Evolutionary conservation across 2,329 filamentous ascomycete species (phyloP), one percentile per base, ranked within the genome.

Genomic region (Pseudogymnoascus destructans): DNA sequence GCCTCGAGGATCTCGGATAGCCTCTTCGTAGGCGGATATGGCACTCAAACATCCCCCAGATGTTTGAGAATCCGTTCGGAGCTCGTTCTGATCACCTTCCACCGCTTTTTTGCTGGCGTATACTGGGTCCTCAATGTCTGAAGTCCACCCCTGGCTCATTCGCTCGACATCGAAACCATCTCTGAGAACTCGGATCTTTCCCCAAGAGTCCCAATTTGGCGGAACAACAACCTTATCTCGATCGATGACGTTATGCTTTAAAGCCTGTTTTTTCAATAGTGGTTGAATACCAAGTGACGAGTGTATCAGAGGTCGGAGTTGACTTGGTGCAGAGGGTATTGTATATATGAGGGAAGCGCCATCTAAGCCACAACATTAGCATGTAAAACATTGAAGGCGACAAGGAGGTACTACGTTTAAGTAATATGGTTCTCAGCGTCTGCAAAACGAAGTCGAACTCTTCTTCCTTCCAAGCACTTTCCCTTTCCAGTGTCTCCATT

Each of bases 121-220:
- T 4, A 75, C 74, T 55, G 76, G 72, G 2, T 73, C 78, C 66
- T 90, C 84, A 56, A 93, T 86, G 63, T 95, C 90, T 59, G 88
- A 79, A 1, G 86, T 85, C 93, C 93, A 98, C 55, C 85, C 87
- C 60, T 84, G 80, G 65, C 89, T 93, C 42, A 95, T 79, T 11
- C 81, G 80, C 74, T 98, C 93, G 19, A 95, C 88, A 64, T 97
- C 89, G 66, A 97, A 97, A 0, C 85, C 88, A 68, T 95, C 93
- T 58, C 89, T 82, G 25, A 97, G 76, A 46, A 97, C 89, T 40
- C 92, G 81, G 61, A 98, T 96, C 73, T 97, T 98, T 60, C 90
- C 91, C 88, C 90, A 96, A 0, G 91, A 96, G 71, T 98, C 93
- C 93, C 93, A 98, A 70, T 96, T 96, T 13, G 91, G 87, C 1